These are phyloP conservation scores for Septoria petroselini DNA, from an alignment of 2,329 filamentous ascomycete species.

Conservation along the genomic window DNA sequence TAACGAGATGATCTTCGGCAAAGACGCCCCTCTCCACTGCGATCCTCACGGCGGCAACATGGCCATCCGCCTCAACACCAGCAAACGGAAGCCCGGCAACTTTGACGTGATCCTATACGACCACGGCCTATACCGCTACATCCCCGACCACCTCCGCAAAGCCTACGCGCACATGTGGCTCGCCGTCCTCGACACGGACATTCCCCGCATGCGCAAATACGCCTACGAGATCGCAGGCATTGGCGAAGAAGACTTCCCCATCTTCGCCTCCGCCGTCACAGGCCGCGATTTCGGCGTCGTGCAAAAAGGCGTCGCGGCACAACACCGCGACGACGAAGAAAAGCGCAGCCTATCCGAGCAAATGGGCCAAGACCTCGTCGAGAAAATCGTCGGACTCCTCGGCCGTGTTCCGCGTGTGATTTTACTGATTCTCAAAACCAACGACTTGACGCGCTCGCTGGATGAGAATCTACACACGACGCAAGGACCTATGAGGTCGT, in stretches of 20 bases:
- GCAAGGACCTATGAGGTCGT: slow-evolving; percentile 59
- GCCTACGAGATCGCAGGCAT: slow-evolving; percentile 86
- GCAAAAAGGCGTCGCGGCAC: slow-evolving; percentile 52
- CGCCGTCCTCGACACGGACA: slow-evolving; percentile 86
- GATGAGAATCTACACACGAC: slow-evolving; percentile 84
- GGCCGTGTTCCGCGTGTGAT: slow-evolving; percentile 89
- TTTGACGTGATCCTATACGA: slow-evolving; percentile 97
- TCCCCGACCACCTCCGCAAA: slow-evolving; percentile 71
- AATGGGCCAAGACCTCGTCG: slow-evolving; percentile 74
- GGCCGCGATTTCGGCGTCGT: slow-evolving; percentile 84
- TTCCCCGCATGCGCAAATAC: slow-evolving; percentile 81
- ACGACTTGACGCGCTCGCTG: slow-evolving; percentile 88
- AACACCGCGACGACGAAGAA: slow-evolving; percentile 67
- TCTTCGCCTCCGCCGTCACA: slow-evolving; percentile 95
- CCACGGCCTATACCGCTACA: slow-evolving; percentile 93
- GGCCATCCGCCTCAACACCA: slow-evolving; percentile 75
- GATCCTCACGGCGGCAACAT: slow-evolving; percentile 97
- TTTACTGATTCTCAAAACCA: slow-evolving; percentile 92
- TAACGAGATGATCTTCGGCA: slow-evolving; percentile 99
- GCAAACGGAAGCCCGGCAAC: slow-evolving; percentile 60
- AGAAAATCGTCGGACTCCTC: slow-evolving; percentile 82
- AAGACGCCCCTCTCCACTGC: slow-evolving; percentile 84
- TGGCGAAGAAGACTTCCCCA: slow-evolving; percentile 81
- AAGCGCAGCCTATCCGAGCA: slow-evolving; percentile 82
- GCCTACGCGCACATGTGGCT: slow-evolving; percentile 98